Evolutionary conservation across 345 rosid species (phyloP).

Genomic region (Mangifera indica): DNA sequence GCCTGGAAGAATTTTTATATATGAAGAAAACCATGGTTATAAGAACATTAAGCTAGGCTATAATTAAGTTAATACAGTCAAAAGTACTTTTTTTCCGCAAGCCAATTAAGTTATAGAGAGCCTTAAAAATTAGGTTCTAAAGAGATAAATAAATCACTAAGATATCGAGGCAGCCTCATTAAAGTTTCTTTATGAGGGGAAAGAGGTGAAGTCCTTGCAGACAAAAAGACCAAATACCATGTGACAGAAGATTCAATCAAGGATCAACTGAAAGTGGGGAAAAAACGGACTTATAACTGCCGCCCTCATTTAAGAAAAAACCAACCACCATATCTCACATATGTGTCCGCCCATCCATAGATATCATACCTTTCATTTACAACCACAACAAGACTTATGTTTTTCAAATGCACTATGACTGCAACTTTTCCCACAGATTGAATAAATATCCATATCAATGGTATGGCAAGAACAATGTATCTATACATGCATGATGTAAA

Average conservation of each 20-base stretch:
- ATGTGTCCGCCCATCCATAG: background rate
- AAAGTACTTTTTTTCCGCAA: too few species aligned
- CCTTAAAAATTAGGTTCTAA: background rate
- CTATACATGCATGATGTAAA: background rate
- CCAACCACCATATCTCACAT: slow-evolving; percentile 15
- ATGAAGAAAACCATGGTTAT: too few species aligned
- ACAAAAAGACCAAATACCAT: slow-evolving; percentile 8
- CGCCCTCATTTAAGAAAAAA: slow-evolving; percentile 21
- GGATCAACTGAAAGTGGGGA: slow-evolving; percentile 9
- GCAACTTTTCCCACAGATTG: too few species aligned
- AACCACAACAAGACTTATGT: background rate
- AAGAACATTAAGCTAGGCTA: too few species aligned
- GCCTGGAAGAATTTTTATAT: too few species aligned
- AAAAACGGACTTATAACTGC: slow-evolving; percentile 12
- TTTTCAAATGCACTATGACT: background rate
- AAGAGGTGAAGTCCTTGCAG: background rate
- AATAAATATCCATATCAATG: too few species aligned
- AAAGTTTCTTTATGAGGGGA: background rate
- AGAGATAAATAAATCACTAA: background rate
- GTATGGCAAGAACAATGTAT: too few species aligned
- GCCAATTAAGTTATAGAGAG: too few species aligned
- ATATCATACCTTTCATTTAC: slow-evolving; percentile 7
- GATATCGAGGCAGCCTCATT: background rate
- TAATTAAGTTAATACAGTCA: too few species aligned
- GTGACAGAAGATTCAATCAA: background rate